phyloP scores from a whole-genome alignment of 2,329 filamentous ascomycete species.

The Phoma sp. region DNA sequence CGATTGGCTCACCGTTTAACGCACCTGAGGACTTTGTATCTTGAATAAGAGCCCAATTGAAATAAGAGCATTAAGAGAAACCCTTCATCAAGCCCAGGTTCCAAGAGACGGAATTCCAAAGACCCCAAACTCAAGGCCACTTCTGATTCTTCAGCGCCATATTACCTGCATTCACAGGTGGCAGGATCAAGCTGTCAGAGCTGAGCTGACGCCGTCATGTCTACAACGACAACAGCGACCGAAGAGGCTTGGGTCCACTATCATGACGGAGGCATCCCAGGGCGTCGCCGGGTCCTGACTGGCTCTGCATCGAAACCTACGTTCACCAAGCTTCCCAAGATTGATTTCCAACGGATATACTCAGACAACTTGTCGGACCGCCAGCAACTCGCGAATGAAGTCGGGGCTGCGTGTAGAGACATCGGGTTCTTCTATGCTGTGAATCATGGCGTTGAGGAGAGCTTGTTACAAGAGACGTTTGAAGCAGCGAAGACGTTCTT shows the following conservation, averaged over 20 bases:
- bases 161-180: not conserved
- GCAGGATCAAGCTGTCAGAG: not conserved
- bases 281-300: slow-evolving; percentile 33
- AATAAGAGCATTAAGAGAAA: no score
- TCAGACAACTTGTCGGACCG: slow-evolving; percentile 32
- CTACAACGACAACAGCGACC: slow-evolving; percentile 18
- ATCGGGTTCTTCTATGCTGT: slow-evolving; percentile 45
- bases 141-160: no score
- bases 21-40: no score
- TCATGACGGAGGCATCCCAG: slow-evolving; percentile 39
- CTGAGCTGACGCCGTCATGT: slow-evolving; percentile 5
- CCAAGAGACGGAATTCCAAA: not conserved
- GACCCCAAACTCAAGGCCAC: no score
- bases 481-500: slow-evolving; percentile 40
- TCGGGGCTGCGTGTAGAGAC: slow-evolving; percentile 41
- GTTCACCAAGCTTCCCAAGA: slow-evolving; percentile 36
- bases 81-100: no score
- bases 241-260: slow-evolving; percentile 35
- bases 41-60: no score
- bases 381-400: slow-evolving; percentile 35
- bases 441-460: slow-evolving; percentile 39
- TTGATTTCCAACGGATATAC: slow-evolving; percentile 40
- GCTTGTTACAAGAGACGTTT: slow-evolving; percentile 37
- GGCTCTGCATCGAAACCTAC: slow-evolving; percentile 33
- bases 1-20: no score